Conservation (phyloP, 768 basidiomycete species). For the Lepiota brunneoincarnata region DNA sequence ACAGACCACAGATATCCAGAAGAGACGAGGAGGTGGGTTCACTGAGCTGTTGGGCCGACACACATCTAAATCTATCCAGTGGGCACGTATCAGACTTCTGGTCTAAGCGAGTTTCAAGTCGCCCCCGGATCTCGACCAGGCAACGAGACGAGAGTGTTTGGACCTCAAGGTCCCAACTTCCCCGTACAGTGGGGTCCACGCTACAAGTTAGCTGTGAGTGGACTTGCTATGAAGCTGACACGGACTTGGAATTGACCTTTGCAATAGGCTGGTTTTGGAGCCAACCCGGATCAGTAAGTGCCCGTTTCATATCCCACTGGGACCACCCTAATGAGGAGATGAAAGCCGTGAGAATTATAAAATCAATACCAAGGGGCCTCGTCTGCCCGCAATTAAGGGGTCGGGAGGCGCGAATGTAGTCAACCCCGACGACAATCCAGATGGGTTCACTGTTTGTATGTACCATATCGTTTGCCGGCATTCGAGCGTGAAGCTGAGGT, state of each 20-base stretch:
- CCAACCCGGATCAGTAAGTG: constrained; percentile 39
- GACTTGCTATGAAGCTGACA: neutral
- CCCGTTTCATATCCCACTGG: neutral
- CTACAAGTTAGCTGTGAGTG: constrained; percentile 34
- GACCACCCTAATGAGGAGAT: neutral
- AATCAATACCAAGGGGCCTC: constrained; percentile 32
- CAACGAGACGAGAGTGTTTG: constrained; percentile 36
- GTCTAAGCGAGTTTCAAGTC: constrained; percentile 39
- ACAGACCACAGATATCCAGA: constrained; percentile 30
- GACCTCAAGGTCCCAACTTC: constrained; percentile 41
- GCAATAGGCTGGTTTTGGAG: constrained; percentile 34
- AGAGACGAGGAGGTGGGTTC: constrained; percentile 27
- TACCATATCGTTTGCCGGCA: neutral
- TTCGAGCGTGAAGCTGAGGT: neutral
- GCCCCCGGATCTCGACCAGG: constrained; percentile 33
- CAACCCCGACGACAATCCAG: constrained; percentile 33
- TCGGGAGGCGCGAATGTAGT: constrained; percentile 22
- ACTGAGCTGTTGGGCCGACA: neutral
- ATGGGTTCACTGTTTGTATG: constrained; percentile 31
- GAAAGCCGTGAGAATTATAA: constrained; percentile 34
- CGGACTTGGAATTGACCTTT: neutral
- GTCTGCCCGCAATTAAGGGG: constrained; percentile 30
- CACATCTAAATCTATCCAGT: constrained; percentile 20
- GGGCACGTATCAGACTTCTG: constrained; percentile 35
- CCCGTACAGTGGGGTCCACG: constrained; percentile 44